These are phyloP conservation scores for Pisolithus sp. DNA, from an alignment of 768 basidiomycete genomes.

Conservation along the genomic window DNA sequence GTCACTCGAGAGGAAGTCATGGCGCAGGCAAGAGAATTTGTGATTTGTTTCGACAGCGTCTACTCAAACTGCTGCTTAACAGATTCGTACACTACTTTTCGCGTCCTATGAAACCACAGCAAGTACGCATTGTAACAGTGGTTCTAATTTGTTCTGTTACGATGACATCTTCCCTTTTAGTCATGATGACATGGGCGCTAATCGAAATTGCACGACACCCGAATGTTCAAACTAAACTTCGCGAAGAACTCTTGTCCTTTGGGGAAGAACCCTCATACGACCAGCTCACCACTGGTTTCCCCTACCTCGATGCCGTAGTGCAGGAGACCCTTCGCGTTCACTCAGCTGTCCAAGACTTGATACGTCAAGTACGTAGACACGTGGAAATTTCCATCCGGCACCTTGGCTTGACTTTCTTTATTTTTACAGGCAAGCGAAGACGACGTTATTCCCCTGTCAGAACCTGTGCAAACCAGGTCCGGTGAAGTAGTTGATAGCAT, in stretches of 20 bases:
- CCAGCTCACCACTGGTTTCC: conserved; percentile 41
- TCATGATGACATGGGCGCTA: conserved; percentile 39
- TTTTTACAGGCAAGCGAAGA: conserved; percentile 40
- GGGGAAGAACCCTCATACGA: conserved; percentile 47
- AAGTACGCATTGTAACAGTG: conserved; percentile 2
- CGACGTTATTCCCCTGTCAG: conserved; percentile 50
- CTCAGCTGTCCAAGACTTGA: conserved; percentile 27
- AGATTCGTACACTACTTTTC: conserved; percentile 15
- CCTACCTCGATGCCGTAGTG: conserved; percentile 48
- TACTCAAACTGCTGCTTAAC: not conserved
- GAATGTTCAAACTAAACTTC: conserved; percentile 40
- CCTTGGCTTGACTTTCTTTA: not conserved
- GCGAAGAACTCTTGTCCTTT: conserved; percentile 42
- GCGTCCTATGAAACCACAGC: conserved; percentile 21
- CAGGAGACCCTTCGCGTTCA: conserved; percentile 41
- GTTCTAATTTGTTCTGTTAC: no score
- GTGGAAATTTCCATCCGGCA: no score
- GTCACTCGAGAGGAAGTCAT: conserved; percentile 24
- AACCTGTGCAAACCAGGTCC: conserved; percentile 37
- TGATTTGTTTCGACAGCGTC: no score
- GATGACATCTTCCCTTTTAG: not conserved
- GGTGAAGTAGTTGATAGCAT: conserved; percentile 37
- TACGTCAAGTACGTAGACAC: conserved; percentile 8
- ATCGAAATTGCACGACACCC: conserved; percentile 46
- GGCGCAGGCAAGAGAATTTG: conserved; percentile 8